Percentiles rank a stretch among this genome's conserved stretches.
These are phyloP conservation scores for Microthlaspi erraticum DNA, from an alignment of 345 rosid genomes.

Conservation along the genomic window DNA sequence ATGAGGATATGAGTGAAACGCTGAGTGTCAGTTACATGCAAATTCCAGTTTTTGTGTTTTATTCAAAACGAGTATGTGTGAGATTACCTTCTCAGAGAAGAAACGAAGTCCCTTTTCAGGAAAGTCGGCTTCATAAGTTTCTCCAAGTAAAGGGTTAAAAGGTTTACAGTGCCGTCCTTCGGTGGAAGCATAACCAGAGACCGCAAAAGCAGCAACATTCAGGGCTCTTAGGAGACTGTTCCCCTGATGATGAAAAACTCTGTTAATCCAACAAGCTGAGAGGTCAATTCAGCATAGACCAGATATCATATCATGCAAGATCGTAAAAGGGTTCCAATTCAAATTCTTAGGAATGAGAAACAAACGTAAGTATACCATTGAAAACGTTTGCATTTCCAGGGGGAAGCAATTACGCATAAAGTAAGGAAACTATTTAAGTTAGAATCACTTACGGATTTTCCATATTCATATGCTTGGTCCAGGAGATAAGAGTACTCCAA, in stretches of 20 bases:
- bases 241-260: slow-evolving; percentile 60
- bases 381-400: slow-evolving; percentile 18
- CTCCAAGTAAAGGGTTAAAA: slow-evolving; percentile 95
- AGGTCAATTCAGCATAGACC: slow-evolving; percentile 15
- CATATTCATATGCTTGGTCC: slow-evolving; percentile 80
- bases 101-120: slow-evolving; percentile 90
- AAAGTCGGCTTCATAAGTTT: slow-evolving; percentile 95
- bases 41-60: neutral
- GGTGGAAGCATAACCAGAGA: slow-evolving; percentile 95
- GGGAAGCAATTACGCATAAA: slow-evolving; percentile 4
- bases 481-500: slow-evolving; percentile 90
- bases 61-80: neutral
- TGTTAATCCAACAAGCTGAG: slow-evolving; percentile 36
- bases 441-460: slow-evolving; percentile 73
- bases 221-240: slow-evolving; percentile 72
- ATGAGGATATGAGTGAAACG: neutral
- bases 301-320: slow-evolving; percentile 59
- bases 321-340: slow-evolving; percentile 44
- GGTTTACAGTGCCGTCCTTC: slow-evolving; percentile 97
- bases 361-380: neutral
- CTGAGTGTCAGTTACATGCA: slow-evolving; percentile 12
- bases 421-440: slow-evolving; percentile 19
- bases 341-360: neutral
- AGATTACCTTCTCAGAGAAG: slow-evolving; percentile 93
- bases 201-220: slow-evolving; percentile 94